Conservation (phyloP, 805 yeast species). For the Yamadazyma laniorum region DNA sequence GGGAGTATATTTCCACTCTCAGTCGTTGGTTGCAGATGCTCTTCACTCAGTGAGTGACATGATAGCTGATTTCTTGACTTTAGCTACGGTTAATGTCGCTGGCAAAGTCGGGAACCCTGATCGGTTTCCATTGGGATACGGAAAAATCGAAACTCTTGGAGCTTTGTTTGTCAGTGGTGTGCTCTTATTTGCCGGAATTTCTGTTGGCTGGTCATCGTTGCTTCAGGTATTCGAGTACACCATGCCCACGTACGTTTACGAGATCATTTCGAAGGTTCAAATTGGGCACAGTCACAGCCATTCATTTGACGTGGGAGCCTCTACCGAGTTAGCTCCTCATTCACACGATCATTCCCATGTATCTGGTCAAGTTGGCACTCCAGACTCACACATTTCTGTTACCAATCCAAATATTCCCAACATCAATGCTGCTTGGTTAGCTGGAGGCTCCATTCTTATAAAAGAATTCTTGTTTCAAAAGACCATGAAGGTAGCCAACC, state of each 20-base stretch:
- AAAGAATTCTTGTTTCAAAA: constrained; percentile 88
- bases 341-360: constrained; percentile 23
- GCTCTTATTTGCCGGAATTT: constrained; percentile 80
- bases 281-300: constrained; percentile 56
- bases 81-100: constrained; percentile 83
- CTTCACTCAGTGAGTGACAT: constrained; percentile 90
- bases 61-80: constrained; percentile 83
- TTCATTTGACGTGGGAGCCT: constrained; percentile 19
- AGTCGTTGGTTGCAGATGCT: constrained; percentile 91
- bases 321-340: not conserved
- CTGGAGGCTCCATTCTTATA: constrained; percentile 79
- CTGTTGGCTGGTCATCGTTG: constrained; percentile 85
- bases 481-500: constrained; percentile 75
- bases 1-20: constrained; percentile 91
- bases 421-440: constrained; percentile 95
- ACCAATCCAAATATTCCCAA: constrained; percentile 35
- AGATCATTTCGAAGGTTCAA: constrained; percentile 48
- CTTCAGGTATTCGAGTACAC: constrained; percentile 65
- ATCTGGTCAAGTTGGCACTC: constrained; percentile 18
- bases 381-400: not conserved
- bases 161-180: constrained; percentile 84
- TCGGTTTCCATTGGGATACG: constrained; percentile 82
- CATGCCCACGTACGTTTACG: constrained; percentile 61
- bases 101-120: constrained; percentile 54
- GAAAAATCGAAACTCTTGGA: constrained; percentile 90